A percentile compares a stretch with the other conserved stretches of the same genome.
These are phyloP conservation scores for Agastache rugosa DNA, from an alignment of 257 asterid species.

Conservation along the genomic window DNA sequence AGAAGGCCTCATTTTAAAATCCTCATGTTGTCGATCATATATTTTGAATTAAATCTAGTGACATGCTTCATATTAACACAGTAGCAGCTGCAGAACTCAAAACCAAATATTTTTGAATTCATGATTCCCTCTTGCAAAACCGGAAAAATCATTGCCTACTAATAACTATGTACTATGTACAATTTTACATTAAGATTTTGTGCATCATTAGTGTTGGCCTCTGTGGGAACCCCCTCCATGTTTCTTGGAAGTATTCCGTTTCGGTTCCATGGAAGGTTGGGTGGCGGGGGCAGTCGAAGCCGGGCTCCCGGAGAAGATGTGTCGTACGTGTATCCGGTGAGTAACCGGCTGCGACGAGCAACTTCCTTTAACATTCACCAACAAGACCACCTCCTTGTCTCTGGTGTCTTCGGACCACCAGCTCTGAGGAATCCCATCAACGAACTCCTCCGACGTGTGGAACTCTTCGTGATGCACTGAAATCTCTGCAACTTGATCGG, in stretches of 20 bases:
- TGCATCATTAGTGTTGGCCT: conserved; percentile 34
- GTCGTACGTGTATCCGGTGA: conserved; percentile 57
- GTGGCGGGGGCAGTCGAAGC: neutral
- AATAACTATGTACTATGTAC: conserved; percentile 31
- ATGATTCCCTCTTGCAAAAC: conserved; percentile 8
- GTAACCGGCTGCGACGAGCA: conserved; percentile 53
- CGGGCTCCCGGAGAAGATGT: conserved; percentile 44
- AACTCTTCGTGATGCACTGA: conserved; percentile 66
- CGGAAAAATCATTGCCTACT: conserved; percentile 18
- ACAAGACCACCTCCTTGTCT: conserved; percentile 68
- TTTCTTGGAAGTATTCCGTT: conserved; percentile 47
- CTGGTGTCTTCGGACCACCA: conserved; percentile 86
- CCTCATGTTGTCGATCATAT: conserved; percentile 1
- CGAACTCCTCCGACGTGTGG: conserved; percentile 63
- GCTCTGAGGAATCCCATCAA: conserved; percentile 69
- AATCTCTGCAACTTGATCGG: conserved; percentile 63
- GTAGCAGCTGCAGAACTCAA: neutral
- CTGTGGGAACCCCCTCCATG: conserved; percentile 49
- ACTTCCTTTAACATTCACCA: conserved; percentile 61
- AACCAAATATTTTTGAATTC: neutral
- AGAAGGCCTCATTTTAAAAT: conserved; percentile 15
- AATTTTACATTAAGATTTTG: conserved; percentile 1
- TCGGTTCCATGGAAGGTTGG: conserved; percentile 40
- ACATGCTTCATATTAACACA: neutral
- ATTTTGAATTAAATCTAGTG: neutral